A percentile compares a stretch with the other conserved stretches of the same genome.
Evolutionary conservation across 352 stramenopile species (phyloP).

Genomic region (Phytophthora sansomeana): DNA sequence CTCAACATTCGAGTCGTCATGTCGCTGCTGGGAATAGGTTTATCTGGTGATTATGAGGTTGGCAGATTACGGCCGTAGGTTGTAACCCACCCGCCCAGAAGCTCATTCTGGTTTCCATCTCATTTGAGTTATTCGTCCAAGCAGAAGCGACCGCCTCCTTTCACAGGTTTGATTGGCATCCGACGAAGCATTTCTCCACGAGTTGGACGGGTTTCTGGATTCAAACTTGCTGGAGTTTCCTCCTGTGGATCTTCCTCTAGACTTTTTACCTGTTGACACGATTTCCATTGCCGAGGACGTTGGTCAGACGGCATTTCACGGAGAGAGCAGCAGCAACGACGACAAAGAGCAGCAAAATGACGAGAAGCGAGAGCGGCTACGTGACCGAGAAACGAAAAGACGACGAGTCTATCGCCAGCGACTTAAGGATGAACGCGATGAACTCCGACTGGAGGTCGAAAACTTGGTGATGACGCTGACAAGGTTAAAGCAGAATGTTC

Average conservation of each 20-base stretch:
- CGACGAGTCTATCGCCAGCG: constrained; percentile 8
- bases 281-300: not conserved
- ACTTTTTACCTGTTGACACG: not conserved
- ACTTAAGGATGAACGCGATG: constrained; percentile 4
- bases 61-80: not conserved
- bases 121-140: too few relatives aligned
- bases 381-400: constrained; percentile 11
- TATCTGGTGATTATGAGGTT: not conserved
- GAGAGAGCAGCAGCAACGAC: not conserved
- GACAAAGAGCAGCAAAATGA: not conserved
- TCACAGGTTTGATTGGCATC: not conserved
- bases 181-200: not conserved
- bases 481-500: not conserved
- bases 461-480: not conserved
- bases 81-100: too few relatives aligned
- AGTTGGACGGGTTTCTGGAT: not conserved
- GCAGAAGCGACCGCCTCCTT: not conserved
- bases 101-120: too few relatives aligned
- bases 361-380: not conserved
- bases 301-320: not conserved
- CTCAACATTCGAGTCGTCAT: not conserved
- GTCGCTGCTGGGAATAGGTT: too few relatives aligned
- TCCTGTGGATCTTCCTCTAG: not conserved
- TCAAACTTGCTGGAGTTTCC: not conserved
- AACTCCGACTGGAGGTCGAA: not conserved